A percentile compares a stretch with the other conserved stretches of the same genome.
Evolutionary conservation across 768 basidiomycete genomes (phyloP).

Genomic region (Tricholoma sp.): DNA sequence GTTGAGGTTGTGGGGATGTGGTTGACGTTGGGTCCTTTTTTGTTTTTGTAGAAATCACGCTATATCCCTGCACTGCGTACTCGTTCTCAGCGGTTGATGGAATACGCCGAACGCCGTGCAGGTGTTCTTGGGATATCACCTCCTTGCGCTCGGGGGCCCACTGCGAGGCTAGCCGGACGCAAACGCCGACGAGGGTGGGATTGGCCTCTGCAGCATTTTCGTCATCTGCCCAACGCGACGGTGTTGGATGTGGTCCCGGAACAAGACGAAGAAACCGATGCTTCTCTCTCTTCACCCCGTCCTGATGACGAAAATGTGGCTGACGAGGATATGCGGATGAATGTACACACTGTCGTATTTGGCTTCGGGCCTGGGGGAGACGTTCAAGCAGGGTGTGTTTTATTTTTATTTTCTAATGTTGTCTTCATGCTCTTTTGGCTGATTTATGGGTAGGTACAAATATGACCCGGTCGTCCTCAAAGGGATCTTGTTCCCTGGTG

Average conservation of each 20-base stretch:
- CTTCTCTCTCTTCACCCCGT: slow-evolving; percentile 20
- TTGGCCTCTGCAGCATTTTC: slow-evolving; percentile 22
- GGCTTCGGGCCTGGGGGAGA: slow-evolving; percentile 33
- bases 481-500: slow-evolving; percentile 35
- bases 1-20: background rate
- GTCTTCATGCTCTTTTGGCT: background rate
- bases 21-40: background rate
- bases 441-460: slow-evolving; percentile 38
- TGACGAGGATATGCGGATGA: slow-evolving; percentile 39
- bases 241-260: slow-evolving; percentile 37
- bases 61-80: slow-evolving; percentile 53
- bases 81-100: slow-evolving; percentile 59
- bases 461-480: slow-evolving; percentile 41
- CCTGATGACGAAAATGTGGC: slow-evolving; percentile 18
- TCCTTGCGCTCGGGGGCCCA: slow-evolving; percentile 13
- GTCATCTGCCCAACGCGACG: slow-evolving; percentile 33
- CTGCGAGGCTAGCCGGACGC: slow-evolving; percentile 32
- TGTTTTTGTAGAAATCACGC: slow-evolving; percentile 41
- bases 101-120: slow-evolving; percentile 59
- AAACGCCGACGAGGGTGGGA: slow-evolving; percentile 38
- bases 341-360: slow-evolving; percentile 44
- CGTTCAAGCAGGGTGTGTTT: slow-evolving; percentile 40
- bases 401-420: slow-evolving; percentile 3
- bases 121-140: slow-evolving; percentile 36
- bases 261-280: slow-evolving; percentile 26